phyloP scores from a whole-genome alignment of 2,329 filamentous ascomycete genomes.

The Colletotrichum sp. region DNA sequence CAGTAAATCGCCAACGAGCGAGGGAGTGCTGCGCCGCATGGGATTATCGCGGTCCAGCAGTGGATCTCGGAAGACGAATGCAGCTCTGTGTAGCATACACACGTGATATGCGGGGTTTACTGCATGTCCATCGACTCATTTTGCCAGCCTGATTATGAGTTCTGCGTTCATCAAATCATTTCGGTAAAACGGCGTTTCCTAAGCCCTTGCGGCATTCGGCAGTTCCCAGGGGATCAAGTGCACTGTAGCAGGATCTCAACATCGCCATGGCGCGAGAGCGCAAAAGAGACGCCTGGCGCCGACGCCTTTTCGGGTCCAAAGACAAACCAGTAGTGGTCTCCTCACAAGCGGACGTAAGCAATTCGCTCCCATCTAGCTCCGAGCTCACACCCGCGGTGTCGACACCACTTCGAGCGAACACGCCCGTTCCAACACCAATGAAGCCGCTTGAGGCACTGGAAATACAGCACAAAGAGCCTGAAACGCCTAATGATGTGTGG shows the following conservation, averaged over 20 bases:
- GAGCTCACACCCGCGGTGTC: background rate
- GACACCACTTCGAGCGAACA: background rate
- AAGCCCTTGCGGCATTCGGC: too few relatives aligned
- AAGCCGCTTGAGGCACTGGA: fast-evolving
- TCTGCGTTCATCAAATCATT: too few relatives aligned
- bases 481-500: background rate
- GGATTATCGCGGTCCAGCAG: background rate
- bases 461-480: fast-evolving
- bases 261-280: background rate
- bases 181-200: too few relatives aligned
- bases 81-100: background rate
- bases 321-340: background rate
- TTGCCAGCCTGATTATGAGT: background rate
- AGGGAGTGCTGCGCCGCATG: background rate
- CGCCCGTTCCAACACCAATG: background rate
- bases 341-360: background rate
- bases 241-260: background rate
- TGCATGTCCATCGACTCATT: background rate
- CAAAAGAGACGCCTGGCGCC: background rate
- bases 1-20: fast-evolving
- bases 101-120: background rate
- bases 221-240: too few relatives aligned
- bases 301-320: background rate
- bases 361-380: background rate
- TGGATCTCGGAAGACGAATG: background rate